Percentiles rank a stretch among this genome's conserved stretches.
phyloP scores from a whole-genome alignment of 2,329 filamentous ascomycete species.

The Clonostachys rosea region DNA sequence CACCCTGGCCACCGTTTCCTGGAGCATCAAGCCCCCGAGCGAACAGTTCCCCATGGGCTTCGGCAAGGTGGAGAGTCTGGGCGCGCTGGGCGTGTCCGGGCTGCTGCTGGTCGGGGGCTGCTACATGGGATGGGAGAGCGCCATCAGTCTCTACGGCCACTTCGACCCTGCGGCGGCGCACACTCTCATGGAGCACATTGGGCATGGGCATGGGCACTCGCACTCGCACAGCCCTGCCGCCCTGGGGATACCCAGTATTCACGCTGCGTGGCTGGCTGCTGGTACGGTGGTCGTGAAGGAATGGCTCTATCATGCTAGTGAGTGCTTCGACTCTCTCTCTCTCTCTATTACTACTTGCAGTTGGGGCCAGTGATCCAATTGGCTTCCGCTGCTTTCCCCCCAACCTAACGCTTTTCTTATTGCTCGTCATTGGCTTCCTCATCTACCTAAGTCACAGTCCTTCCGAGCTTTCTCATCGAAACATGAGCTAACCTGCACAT shows the following conservation, averaged over 20 bases:
- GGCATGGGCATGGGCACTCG: slow-evolving; percentile 61
- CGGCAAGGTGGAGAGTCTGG: slow-evolving; percentile 96
- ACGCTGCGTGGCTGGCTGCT: slow-evolving; percentile 90
- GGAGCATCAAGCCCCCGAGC: slow-evolving; percentile 82
- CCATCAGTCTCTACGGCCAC: slow-evolving; percentile 63
- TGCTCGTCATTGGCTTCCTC: too few relatives aligned
- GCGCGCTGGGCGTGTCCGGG: slow-evolving; percentile 86
- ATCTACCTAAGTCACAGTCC: too few relatives aligned
- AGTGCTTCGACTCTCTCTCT: slow-evolving; percentile 29
- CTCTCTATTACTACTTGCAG: background rate
- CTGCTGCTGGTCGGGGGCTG: slow-evolving; percentile 85
- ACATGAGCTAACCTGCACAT: too few relatives aligned
- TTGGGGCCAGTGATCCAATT: too few relatives aligned
- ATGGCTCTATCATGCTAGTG: slow-evolving; percentile 95
- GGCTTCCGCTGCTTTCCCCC: too few relatives aligned
- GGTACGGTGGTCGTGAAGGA: slow-evolving; percentile 92
- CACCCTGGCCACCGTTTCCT: slow-evolving; percentile 90
- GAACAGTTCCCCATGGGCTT: slow-evolving; percentile 85
- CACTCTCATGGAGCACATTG: slow-evolving; percentile 55
- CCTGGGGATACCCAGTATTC: slow-evolving; percentile 69
- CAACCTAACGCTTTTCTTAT: too few relatives aligned
- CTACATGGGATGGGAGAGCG: slow-evolving; percentile 83
- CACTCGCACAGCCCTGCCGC: slow-evolving; percentile 44
- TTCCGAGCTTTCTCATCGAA: too few relatives aligned
- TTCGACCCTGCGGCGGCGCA: slow-evolving; percentile 67